Evolutionary conservation across 495 filamentous ascomycete species (phyloP), one percentile per base, ranked within the genome.

Genomic region (Aspergillus taichungensis): DNA sequence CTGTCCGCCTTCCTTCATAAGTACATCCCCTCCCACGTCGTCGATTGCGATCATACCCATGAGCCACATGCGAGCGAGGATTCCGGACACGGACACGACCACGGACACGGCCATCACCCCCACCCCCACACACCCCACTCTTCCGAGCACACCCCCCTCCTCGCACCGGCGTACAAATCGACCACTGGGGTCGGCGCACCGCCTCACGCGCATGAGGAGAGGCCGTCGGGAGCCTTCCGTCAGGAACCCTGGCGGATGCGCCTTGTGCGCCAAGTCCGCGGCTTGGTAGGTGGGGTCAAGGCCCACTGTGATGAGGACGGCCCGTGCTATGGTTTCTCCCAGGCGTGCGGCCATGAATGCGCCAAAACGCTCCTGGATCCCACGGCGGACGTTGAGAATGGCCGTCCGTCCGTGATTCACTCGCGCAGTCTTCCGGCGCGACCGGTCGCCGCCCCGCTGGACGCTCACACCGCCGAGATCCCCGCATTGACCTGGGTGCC

Each of bases 1-100:
- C 50, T 94, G 13, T 95, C 92, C 3, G 76, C 80, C 13, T 58
- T 94, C 10, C 59, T 96, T 18, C 92, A 98, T 61, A 78, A 73
- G 18, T 82, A 81, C 56, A 82, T 97, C 37, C 92, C 94, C 0
- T 92, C 88, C n/a, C 85, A 92, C 56, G 81, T 94, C 14, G 91
- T 96, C 44, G 88, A 88, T 60, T 98, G 92, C 64, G 85, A 90
- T 43, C 87, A 94, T 60, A 82, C 72, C 32, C 88, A 95, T 51
- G 75, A 76, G 24, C 76, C 74, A 12, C 68, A 76, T 46, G 46
- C 36, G n/a, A 49, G 61, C 12, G 49, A 60, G 50, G 67, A 71
- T 34, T 54, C 54, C 43, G 55, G 65, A 34, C 59, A 51, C 35
- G 63, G 56, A 53, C 49, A 49, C 36, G 43, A 43, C 27, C 48